Evolutionary conservation across 2,329 filamentous ascomycete genomes (phyloP).

Genomic region (Bipolaris oryzae): DNA sequence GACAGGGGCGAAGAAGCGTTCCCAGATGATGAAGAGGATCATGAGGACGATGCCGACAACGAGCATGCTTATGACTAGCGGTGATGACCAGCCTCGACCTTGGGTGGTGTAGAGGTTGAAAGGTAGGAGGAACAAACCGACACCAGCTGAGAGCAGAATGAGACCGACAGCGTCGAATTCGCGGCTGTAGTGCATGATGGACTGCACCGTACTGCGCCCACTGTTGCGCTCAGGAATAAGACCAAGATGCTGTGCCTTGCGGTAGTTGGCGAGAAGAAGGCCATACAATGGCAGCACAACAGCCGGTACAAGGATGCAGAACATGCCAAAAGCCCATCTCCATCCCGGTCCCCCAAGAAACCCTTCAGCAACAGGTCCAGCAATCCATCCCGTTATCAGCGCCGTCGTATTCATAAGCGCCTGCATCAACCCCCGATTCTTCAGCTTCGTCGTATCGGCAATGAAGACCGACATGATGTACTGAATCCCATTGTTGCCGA

Average conservation of each 20-base stretch:
- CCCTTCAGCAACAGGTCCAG: constrained; percentile 20
- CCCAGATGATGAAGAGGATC: constrained; percentile 44
- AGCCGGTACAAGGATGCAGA: constrained; percentile 66
- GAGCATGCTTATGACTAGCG: constrained; percentile 45
- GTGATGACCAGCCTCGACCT: constrained; percentile 27
- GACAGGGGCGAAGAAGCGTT: constrained; percentile 44
- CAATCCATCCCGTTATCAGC: constrained; percentile 30
- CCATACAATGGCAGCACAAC: constrained; percentile 64
- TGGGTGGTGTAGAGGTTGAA: constrained; percentile 56
- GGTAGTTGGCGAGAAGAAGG: constrained; percentile 61
- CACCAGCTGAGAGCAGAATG: constrained; percentile 63
- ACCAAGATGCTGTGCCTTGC: constrained; percentile 63
- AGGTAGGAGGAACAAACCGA: constrained; percentile 70
- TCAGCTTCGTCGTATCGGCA: constrained; percentile 68
- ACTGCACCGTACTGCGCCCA: constrained; percentile 56
- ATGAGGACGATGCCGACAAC: constrained; percentile 44
- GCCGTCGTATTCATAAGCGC: constrained; percentile 47
- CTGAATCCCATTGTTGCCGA: constrained; percentile 63
- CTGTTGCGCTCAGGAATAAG: constrained; percentile 52
- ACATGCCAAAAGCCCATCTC: constrained; percentile 71
- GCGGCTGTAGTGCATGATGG: constrained; percentile 59
- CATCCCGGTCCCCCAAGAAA: constrained; percentile 59
- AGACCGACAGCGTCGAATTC: constrained; percentile 69
- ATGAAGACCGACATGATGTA: constrained; percentile 62
- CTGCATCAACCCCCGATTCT: constrained; percentile 67